Base-by-base conservation (phyloP, 805 yeast species). In the Komagataella phaffii region DNA sequence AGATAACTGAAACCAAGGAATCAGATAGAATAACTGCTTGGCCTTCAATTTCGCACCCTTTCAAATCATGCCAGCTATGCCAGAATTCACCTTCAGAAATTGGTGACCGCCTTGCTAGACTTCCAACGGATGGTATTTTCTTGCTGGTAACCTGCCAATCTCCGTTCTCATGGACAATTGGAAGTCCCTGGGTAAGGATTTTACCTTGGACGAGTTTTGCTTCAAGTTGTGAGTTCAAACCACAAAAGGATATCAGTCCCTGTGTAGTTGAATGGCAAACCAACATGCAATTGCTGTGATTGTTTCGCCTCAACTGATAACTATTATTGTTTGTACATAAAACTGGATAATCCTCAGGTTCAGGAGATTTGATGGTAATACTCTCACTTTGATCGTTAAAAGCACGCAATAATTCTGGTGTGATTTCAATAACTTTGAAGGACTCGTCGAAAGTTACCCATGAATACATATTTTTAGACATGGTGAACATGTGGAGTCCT, bases 251-350 rank as follows among this genome's bases (percentile, higher is more conserved):
- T 64, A 71, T 52, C 21, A 64, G 12, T 63, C 69, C 51, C 14
- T 55, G 40, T 19, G 52, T 56, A 49, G 19, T 54, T 7, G 64
- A 63, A 10, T 63, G 63, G 61, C 79, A 61, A 19, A 89, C 54
- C 57, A 88, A 62, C n/a, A 86, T 81, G 3, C 91, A 77, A 63
- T 91, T 89, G 6, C 96, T 85, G 64, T 91, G 97, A 61, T 88
- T 87, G 70, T 85, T 83, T 59, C 85, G 90, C 50, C 88, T 73
- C 17, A 89, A 58, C 47, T 72, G 70, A 77, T 79, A 89, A 0
- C 95, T 85, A 50, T 71, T 64, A 24, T 66, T 56, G 3, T 66
- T 57, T 1, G 91, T 77, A 53, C 90, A 83, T 14, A 88, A 62
- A 30, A 79, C 88, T 7, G 86, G 76, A 47, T 73, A 75, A 24